Evolutionary conservation across 1,284 basidiomycete genomes (phyloP).

Genomic region (Uromyces viciae-fabae): DNA sequence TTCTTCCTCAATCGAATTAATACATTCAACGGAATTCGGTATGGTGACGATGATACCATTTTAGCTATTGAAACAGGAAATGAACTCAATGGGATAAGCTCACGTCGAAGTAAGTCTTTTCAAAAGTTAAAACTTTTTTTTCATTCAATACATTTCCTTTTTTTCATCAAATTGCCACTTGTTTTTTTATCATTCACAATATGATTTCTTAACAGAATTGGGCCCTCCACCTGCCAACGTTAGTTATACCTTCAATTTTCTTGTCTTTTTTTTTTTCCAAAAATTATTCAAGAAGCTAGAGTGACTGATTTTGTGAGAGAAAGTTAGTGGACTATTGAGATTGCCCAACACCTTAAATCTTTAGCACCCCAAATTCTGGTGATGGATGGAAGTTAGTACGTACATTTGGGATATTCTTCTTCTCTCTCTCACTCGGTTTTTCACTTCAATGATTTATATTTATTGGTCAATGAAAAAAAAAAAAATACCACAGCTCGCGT

Average conservation of each 20-base stretch:
- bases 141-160: not conserved
- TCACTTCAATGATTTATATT: not conserved
- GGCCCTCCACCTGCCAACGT: conserved; percentile 27
- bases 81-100: conserved; percentile 26
- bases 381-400: conserved; percentile 43
- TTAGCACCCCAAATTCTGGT: conserved; percentile 33
- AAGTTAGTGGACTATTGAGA: conserved; percentile 36
- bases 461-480: too few relatives aligned
- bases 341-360: conserved; percentile 20
- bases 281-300: not conserved
- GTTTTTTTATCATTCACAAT: not conserved
- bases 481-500: conserved; percentile 1
- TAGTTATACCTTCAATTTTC: not conserved
- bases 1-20: conserved; percentile 29
- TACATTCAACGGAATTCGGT: conserved; percentile 26
- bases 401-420: not conserved
- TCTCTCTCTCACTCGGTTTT: not conserved
- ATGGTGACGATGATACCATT: conserved; percentile 41
- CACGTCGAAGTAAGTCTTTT: not conserved
- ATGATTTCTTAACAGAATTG: not conserved
- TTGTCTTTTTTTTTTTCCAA: not conserved
- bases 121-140: not conserved
- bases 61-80: conserved; percentile 44
- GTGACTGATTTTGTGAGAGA: not conserved
- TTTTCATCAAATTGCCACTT: not conserved